Evolutionary conservation across 1,284 basidiomycete species (phyloP).

Genomic region (Trametes versicolor): DNA sequence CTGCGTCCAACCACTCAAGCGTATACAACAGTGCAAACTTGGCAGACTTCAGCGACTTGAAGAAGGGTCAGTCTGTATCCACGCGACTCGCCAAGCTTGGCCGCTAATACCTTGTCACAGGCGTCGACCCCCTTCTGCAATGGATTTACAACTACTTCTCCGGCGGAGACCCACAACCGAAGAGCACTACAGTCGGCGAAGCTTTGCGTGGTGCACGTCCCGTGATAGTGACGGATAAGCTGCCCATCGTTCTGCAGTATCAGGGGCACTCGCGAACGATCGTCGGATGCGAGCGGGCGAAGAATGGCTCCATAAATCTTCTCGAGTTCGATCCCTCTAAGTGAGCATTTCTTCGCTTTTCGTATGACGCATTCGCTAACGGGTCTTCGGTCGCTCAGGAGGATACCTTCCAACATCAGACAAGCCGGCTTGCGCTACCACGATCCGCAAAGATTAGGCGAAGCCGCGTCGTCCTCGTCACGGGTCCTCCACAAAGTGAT

Average conservation of each 20-base stretch:
- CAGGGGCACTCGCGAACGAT: conserved; percentile 87
- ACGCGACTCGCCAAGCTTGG: neutral
- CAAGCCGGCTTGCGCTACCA: conserved; percentile 45
- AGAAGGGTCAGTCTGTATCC: conserved; percentile 48
- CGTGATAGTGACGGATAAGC: conserved; percentile 65
- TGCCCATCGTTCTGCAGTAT: conserved; percentile 86
- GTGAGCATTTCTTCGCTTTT: too few relatives aligned
- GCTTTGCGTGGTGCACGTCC: conserved; percentile 57
- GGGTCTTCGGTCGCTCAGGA: conserved; percentile 20
- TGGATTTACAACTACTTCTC: conserved; percentile 79
- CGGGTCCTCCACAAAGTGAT: conserved; percentile 34
- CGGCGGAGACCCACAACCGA: conserved; percentile 40
- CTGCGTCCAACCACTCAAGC: too few relatives aligned
- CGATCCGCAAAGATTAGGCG: conserved; percentile 13
- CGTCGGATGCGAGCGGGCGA: conserved; percentile 79
- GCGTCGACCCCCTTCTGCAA: conserved; percentile 52
- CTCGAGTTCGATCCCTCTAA: conserved; percentile 83
- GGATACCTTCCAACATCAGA: conserved; percentile 42
- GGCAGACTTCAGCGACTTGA: conserved; percentile 65
- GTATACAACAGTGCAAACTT: conserved; percentile 58
- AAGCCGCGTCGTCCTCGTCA: conserved; percentile 19
- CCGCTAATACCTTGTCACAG: conserved; percentile 38
- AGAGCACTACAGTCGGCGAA: conserved; percentile 53
- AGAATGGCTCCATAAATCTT: conserved; percentile 67
- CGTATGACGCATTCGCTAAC: neutral